These are phyloP conservation scores for Blastomyces emzantsi DNA, from an alignment of 2,329 filamentous ascomycete genomes.

Conservation along the genomic window DNA sequence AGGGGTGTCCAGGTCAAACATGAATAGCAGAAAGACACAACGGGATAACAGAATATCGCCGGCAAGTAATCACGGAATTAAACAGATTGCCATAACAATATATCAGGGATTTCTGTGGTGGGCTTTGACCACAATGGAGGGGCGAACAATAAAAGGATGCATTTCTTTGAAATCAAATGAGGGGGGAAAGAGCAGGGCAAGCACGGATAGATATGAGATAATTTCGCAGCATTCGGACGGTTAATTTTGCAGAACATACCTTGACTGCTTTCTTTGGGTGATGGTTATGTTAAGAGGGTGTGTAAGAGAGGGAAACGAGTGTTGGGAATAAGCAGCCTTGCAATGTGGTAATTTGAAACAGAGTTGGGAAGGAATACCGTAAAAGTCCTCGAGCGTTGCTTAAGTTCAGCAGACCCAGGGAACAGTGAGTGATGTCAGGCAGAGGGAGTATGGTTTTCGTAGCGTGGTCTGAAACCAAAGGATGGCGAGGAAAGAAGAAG, in stretches of 20 bases:
- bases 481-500: background rate
- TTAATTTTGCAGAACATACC: background rate
- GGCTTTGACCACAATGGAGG: background rate
- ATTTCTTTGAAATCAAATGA: background rate
- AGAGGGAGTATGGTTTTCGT: background rate
- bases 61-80: background rate
- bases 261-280: background rate
- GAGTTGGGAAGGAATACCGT: background rate
- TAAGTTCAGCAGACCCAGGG: slow-evolving; percentile 1
- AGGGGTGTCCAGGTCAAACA: background rate
- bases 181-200: background rate
- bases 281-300: background rate
- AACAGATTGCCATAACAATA: background rate
- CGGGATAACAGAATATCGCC: background rate
- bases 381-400: background rate
- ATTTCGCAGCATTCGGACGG: background rate
- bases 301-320: background rate
- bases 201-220: background rate
- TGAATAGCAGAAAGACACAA: background rate
- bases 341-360: background rate
- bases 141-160: background rate
- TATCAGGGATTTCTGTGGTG: background rate
- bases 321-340: background rate
- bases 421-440: background rate
- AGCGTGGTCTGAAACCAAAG: slow-evolving; percentile 1